Evolutionary conservation across 2,329 filamentous ascomycete genomes (phyloP).

Genomic region (Talaromyces sp.): DNA sequence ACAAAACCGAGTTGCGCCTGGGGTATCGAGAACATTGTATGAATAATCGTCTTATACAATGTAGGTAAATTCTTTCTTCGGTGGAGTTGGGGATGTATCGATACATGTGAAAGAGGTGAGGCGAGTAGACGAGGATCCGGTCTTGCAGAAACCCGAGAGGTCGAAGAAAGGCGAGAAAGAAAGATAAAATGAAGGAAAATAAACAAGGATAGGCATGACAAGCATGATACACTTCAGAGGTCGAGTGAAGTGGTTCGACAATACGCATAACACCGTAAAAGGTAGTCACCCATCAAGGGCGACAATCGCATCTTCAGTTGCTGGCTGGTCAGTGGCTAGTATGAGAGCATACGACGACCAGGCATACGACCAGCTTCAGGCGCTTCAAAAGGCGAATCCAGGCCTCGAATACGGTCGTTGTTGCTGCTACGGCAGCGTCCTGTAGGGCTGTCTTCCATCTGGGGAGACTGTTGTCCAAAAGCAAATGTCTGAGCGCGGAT

Average conservation of each 20-base stretch:
- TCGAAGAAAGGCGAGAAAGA: conserved; percentile 18
- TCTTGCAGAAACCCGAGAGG: conserved; percentile 21
- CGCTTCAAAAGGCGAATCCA: conserved; percentile 35
- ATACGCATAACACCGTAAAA: conserved; percentile 24
- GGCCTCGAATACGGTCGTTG: conserved; percentile 25
- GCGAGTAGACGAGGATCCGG: neutral
- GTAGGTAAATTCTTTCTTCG: neutral
- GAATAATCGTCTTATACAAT: conserved; percentile 8
- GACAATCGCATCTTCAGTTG: neutral
- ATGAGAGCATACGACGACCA: conserved; percentile 43
- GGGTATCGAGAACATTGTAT: conserved; percentile 28
- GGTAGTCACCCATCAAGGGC: conserved; percentile 11
- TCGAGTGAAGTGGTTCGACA: conserved; percentile 14
- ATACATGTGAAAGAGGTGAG: conserved; percentile 4
- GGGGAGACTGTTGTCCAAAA: conserved; percentile 67
- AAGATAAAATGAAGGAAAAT: conserved; percentile 10
- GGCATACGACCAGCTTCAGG: conserved; percentile 31
- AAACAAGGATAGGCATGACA: conserved; percentile 13
- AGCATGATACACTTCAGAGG: conserved; percentile 13
- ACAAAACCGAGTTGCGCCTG: conserved; percentile 31
- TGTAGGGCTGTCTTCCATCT: conserved; percentile 60
- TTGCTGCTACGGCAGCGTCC: conserved; percentile 39
- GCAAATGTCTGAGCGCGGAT: conserved; percentile 89
- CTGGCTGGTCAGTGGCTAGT: conserved; percentile 21
- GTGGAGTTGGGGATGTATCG: conserved; percentile 4